phyloP scores from a whole-genome alignment of 2,329 filamentous ascomycete species.

The Alternaria arborescens region DNA sequence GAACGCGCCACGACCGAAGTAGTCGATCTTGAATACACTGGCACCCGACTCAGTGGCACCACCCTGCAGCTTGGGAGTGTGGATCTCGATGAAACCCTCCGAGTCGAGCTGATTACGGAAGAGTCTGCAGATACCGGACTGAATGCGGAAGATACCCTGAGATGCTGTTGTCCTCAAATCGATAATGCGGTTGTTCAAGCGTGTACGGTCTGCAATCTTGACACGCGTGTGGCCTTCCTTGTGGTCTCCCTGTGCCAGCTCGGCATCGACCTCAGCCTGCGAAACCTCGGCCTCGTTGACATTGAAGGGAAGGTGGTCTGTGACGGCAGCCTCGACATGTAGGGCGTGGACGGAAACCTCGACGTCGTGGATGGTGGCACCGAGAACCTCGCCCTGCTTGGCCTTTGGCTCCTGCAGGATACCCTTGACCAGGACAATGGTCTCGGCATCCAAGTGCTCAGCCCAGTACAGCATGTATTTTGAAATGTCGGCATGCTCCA shows the following conservation, averaged over 20 bases:
- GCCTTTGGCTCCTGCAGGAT: slow-evolving; percentile 75
- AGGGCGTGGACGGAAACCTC: slow-evolving; percentile 76
- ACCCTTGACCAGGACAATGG: slow-evolving; percentile 79
- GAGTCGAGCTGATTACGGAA: slow-evolving; percentile 81
- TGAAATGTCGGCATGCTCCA: slow-evolving; percentile 68
- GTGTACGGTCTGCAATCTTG: slow-evolving; percentile 75
- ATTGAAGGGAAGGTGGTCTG: slow-evolving; percentile 72
- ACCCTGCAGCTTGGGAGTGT: slow-evolving; percentile 90
- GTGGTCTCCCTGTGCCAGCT: slow-evolving; percentile 60
- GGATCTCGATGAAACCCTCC: slow-evolving; percentile 87
- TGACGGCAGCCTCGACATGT: slow-evolving; percentile 68
- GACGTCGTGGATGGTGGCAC: slow-evolving; percentile 76
- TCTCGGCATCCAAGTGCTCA: slow-evolving; percentile 80
- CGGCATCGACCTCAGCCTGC: slow-evolving; percentile 63
- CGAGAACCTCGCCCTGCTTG: slow-evolving; percentile 72
- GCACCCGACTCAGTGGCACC: slow-evolving; percentile 90
- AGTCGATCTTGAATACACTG: slow-evolving; percentile 90
- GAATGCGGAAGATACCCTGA: slow-evolving; percentile 87
- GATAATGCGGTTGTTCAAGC: slow-evolving; percentile 79
- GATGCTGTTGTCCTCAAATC: slow-evolving; percentile 87
- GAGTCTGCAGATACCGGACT: slow-evolving; percentile 78
- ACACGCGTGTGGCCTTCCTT: slow-evolving; percentile 65
- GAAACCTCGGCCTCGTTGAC: slow-evolving; percentile 75
- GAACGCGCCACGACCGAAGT: slow-evolving; percentile 88
- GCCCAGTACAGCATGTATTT: slow-evolving; percentile 86